Evolutionary conservation across 495 filamentous ascomycete genomes (phyloP), one percentile per base, ranked within the genome.

Genomic region (Neurospora tetraspora): DNA sequence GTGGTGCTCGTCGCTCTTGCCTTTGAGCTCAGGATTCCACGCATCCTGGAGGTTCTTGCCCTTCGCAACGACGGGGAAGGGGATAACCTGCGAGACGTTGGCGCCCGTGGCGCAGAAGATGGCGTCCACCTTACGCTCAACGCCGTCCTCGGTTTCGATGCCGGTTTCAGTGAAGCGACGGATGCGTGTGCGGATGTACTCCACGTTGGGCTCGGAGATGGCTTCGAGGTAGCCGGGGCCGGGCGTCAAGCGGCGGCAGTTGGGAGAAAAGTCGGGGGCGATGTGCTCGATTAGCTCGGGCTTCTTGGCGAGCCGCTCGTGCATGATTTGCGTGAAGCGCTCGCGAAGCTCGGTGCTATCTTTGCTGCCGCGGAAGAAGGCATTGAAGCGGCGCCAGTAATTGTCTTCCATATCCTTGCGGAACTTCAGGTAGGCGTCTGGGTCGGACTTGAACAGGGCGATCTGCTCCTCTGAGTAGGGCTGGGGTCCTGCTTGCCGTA

Each of bases 161-260:
- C 88, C 88, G 2, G 80, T 88, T 38, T 82, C 81, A 0, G 87
- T 90, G 76, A 92, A 87, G 9, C 80, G 79, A 65, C 84, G 75
- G 77, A 93, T 93, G 27, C 78, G 82, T 0, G 83, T 84, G 65
- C 81, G 82, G 76, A 91, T 87, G 73, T 89, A 89, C 70, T 83
- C 80, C 37, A 90, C 89, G 72, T 93, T 92, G 23, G 86, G 83
- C 77, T 90, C 84, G 2, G 85, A 81, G 65, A 94, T 79, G 16
- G 91, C 87, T 74, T 93, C 91, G 20, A 94, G 86, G 77, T 93
- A 94, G 0, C 89, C 90, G 8, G 89, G 89, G 0, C 91, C 91
- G 0, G 91, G 91, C 0, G 91, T 94, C 0, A 92, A 83, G 16
- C 91, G 89, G 68, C 91, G 86, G 75, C 91, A 94, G 77, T 89